A percentile compares a stretch with the other conserved stretches of the same genome.
Evolutionary conservation across 2,329 filamentous ascomycete genomes (phyloP).

Genomic region (Stagonosporopsis tanaceti): DNA sequence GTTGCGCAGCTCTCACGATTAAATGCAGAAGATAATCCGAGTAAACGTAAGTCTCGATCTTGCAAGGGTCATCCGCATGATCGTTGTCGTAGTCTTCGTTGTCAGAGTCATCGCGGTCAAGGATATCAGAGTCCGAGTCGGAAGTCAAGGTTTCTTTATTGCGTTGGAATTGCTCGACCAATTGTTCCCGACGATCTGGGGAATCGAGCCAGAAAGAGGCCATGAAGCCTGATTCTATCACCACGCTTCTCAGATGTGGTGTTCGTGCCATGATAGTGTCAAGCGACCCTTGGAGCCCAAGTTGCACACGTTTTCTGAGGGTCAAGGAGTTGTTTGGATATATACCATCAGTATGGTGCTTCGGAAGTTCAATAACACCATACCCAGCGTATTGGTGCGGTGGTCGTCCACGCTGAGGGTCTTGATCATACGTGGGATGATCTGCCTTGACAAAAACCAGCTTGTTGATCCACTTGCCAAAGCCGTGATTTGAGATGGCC

Average conservation of each 20-base stretch:
- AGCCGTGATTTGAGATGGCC: not conserved
- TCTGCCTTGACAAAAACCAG: slow-evolving; percentile 1
- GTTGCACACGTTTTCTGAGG: not conserved
- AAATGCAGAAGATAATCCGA: not conserved
- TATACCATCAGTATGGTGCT: not conserved
- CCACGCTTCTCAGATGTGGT: not conserved
- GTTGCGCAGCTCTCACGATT: not conserved
- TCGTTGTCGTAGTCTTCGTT: slow-evolving; percentile 5
- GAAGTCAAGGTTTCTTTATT: not conserved
- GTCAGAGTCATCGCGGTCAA: not conserved
- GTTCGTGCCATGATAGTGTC: not conserved
- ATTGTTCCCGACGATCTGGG: not conserved
- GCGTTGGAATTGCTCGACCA: not conserved
- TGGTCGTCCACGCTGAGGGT: not conserved
- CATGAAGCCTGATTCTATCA: not conserved
- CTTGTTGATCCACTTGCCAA: not conserved
- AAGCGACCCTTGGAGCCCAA: not conserved
- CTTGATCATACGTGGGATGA: not conserved
- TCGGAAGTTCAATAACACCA: slow-evolving; percentile 5
- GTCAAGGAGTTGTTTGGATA: not conserved
- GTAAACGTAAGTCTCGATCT: slow-evolving; percentile 1
- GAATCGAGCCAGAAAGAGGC: slow-evolving; percentile 1
- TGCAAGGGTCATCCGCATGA: not conserved
- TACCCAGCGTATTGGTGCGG: not conserved
- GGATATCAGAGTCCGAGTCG: not conserved